Base-by-base conservation (phyloP, 768 basidiomycete genomes). In the Pisolithus orientalis region DNA sequence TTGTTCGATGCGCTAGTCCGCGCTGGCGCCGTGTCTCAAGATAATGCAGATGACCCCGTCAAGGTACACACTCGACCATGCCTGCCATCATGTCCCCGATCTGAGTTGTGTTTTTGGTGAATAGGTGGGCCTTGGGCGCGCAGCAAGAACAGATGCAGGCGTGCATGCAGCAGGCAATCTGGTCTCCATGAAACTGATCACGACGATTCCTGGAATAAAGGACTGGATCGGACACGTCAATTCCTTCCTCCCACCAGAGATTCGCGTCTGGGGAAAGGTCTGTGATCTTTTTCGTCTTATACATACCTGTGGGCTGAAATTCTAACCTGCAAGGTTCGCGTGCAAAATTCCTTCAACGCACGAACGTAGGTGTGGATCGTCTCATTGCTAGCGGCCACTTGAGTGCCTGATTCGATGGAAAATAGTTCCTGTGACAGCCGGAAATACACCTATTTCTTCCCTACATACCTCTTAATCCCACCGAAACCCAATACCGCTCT, bases 361-460 rank as follows among this genome's bases (percentile, higher is more conserved):
- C 77, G 89, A 65, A 66, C 80, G 88, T 88, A 53, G 11, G 77
- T 64, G 6, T 13, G 29, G 25, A 27, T 31, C 6, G 45, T 47
- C n/a, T 56, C 5, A 31, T 34, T 47, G 9, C 25, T 14, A 32
- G 31, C 21, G 45, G n/a, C 29, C 16, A n/a, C 29, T 14, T 44
- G 14, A 44, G 14, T 34, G 8, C 29, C 29, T 47, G 27, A 47
- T 17, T 9, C 3, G 1, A 8, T 16, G 28, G 29, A 6, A 6
- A 17, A 55, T 68, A 94, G 91, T 54, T 75, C 83, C 2, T 97
- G 94, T 70, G 94, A 97, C 65, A 95, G 94, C 55, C 82, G 95
- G 54, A 92, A 94, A 67, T 99, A 99, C 71, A 96, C 94, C 14
- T 99, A 99, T 70, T 90, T 90, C 71, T 87, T 99, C 58, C 96